These are phyloP conservation scores for Neofusicoccum umdonicola DNA, from an alignment of 2,329 filamentous ascomycete species.

Conservation along the genomic window DNA sequence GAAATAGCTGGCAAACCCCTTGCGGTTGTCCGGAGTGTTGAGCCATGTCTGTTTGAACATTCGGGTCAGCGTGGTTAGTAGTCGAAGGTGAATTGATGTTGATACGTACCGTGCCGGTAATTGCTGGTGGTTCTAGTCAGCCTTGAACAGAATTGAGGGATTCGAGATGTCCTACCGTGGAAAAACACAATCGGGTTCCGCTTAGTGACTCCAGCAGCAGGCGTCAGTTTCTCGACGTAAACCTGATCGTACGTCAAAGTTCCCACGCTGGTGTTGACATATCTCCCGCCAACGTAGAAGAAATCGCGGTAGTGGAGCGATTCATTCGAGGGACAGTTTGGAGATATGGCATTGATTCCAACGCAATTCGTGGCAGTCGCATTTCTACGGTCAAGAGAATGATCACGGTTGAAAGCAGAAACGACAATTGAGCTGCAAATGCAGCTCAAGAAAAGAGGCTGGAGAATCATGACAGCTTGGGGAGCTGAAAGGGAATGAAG, in stretches of 20 bases:
- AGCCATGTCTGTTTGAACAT: constrained; percentile 40
- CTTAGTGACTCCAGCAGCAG: constrained; percentile 26
- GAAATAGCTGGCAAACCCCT: constrained; percentile 50
- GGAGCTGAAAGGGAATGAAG: no score
- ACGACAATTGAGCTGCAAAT: no score
- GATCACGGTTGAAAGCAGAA: no score
- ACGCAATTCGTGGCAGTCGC: background rate
- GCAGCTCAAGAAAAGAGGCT: no score
- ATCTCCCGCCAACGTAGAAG: constrained; percentile 29
- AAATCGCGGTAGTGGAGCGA: constrained; percentile 24
- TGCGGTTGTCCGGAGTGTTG: constrained; percentile 48
- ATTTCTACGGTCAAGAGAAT: no score
- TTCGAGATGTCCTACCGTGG: constrained; percentile 18
- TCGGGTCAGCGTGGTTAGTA: background rate
- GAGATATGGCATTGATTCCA: constrained; percentile 15
- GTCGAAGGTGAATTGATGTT: no score
- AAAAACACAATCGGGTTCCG: constrained; percentile 27
- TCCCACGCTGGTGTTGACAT: constrained; percentile 24
- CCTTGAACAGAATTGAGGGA: background rate
- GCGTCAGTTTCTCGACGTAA: constrained; percentile 52
- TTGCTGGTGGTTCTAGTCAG: no score
- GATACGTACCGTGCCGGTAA: no score
- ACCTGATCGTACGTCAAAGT: constrained; percentile 43
- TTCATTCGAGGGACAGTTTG: constrained; percentile 25
- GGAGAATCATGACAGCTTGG: no score